phyloP scores from a whole-genome alignment of 257 asterid genomes.

The Gynochthodes officinalis region DNA sequence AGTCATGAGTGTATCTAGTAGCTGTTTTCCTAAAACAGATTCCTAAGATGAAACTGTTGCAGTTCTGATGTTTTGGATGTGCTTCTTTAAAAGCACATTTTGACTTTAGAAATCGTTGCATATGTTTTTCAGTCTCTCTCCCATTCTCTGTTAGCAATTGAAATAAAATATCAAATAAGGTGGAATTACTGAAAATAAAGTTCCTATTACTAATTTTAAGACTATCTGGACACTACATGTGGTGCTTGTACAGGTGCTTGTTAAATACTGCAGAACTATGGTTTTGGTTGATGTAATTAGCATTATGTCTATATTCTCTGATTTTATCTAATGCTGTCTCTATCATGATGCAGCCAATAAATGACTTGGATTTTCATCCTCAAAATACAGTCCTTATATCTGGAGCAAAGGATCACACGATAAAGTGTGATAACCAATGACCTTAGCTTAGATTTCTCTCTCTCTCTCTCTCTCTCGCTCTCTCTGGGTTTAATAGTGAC shows the following conservation, averaged over 20 bases:
- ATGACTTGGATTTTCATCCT: constrained; percentile 94
- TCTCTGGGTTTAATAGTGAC: no score
- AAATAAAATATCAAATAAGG: constrained; percentile 16
- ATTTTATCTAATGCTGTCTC: constrained; percentile 8
- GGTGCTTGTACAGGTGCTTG: neutral
- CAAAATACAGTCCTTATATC: constrained; percentile 69
- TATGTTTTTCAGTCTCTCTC: neutral
- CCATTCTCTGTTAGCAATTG: constrained; percentile 10
- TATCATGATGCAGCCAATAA: constrained; percentile 64
- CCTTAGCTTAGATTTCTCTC: constrained; percentile 18
- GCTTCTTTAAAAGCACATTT: neutral
- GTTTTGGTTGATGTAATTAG: neutral
- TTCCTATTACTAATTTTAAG: neutral
- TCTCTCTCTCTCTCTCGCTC: no score
- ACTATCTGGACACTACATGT: neutral
- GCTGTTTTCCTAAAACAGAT: neutral
- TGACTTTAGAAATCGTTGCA: neutral
- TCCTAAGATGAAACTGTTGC: neutral
- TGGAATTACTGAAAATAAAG: neutral
- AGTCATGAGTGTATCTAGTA: neutral
- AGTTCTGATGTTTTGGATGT: neutral
- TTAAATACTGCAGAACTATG: neutral
- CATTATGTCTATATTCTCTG: neutral
- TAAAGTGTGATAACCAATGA: constrained; percentile 50
- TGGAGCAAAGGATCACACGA: constrained; percentile 88